Evolutionary conservation across 331 rosid species (phyloP), one percentile per base, ranked within the genome.

Genomic region (Malus hybrid): DNA sequence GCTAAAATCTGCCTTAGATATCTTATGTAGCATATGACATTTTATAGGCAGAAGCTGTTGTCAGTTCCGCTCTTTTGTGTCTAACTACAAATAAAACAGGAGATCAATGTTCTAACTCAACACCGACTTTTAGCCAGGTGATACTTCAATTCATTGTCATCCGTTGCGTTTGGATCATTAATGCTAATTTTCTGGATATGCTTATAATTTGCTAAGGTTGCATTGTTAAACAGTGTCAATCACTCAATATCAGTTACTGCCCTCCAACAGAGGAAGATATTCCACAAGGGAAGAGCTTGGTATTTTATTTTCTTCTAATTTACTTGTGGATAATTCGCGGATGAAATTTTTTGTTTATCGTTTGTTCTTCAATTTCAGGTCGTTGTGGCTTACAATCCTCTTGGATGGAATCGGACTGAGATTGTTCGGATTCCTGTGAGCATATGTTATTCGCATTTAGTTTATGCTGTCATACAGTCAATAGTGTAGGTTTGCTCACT

Each of bases 351-450:
- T 59, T 33, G 9, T 6, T 36, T 6, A 4, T 64, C 5, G 4
- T 61, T 70, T 5, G 50, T 73, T 72, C 18, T 46, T 42, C 60
- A 42, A 50, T 75, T 77, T 44, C 86, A 93, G 98, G 94, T 93
- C 70, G 70, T 90, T 32, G 94, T 93, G 69, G 93, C 84, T 24
- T 93, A 93, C 84, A 93, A 93, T 74, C 85, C 97, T 32, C 94
- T 93, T 73, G 98, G 98, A 74, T 93, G 98, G 98, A 85, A 50
- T 33, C 95, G 94, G 19, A 87, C 88, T 3, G 98, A 93, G 77
- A 56, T 87, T n/a, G 71, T 91, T 73, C 87, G 82, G 81, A 88
- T 93, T 80, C 96, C 97, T 6, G 98, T 91, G 79, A 87, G 98
- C 13, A 10, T 85, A 63, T 67, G 27, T 20, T 2, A 32, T 72